Conservation (phyloP, 2,329 filamentous ascomycete species). For the Nothophoma quercina region DNA sequence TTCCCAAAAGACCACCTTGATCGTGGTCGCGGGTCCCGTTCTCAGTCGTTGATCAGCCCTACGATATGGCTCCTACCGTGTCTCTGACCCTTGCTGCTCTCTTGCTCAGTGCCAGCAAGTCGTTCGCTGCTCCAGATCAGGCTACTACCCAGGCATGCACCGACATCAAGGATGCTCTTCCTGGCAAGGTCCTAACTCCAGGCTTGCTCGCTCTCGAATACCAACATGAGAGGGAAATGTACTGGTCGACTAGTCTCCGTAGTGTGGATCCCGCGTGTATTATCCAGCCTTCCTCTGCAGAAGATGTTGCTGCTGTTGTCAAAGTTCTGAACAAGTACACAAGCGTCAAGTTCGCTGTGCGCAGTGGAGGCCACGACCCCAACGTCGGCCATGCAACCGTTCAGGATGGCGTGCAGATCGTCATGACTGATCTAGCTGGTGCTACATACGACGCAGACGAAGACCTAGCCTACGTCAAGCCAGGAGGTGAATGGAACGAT, state of each 20-base stretch:
- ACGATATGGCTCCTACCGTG: not conserved
- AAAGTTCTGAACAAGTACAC: slow-evolving; percentile 34
- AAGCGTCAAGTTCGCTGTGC: slow-evolving; percentile 33
- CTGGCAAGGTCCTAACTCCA: slow-evolving; percentile 28
- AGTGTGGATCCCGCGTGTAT: slow-evolving; percentile 36
- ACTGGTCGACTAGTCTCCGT: slow-evolving; percentile 31
- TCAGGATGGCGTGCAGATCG: slow-evolving; percentile 49
- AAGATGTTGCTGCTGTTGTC: slow-evolving; percentile 34
- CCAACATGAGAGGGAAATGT: slow-evolving; percentile 27
- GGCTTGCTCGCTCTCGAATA: slow-evolving; percentile 29
- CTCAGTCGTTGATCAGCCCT: not conserved
- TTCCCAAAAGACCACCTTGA: not conserved
- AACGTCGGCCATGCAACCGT: slow-evolving; percentile 47
- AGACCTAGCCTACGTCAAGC: slow-evolving; percentile 49
- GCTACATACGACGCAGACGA: slow-evolving; percentile 46
- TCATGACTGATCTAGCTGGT: slow-evolving; percentile 45
- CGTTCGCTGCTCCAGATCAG: slow-evolving; percentile 22
- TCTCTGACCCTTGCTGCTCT: not conserved
- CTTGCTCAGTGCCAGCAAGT: slow-evolving; percentile 17
- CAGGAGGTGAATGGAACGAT: slow-evolving; percentile 53
- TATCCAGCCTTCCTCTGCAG: slow-evolving; percentile 30
- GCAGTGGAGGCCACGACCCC: slow-evolving; percentile 48
- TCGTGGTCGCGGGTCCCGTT: not conserved
- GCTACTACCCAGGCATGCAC: slow-evolving; percentile 27
- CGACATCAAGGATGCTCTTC: slow-evolving; percentile 28